Percentiles rank a stretch among this genome's conserved stretches.
Evolutionary conservation across 257 asterid genomes (phyloP).

Genomic region (Jacaranda copaia): DNA sequence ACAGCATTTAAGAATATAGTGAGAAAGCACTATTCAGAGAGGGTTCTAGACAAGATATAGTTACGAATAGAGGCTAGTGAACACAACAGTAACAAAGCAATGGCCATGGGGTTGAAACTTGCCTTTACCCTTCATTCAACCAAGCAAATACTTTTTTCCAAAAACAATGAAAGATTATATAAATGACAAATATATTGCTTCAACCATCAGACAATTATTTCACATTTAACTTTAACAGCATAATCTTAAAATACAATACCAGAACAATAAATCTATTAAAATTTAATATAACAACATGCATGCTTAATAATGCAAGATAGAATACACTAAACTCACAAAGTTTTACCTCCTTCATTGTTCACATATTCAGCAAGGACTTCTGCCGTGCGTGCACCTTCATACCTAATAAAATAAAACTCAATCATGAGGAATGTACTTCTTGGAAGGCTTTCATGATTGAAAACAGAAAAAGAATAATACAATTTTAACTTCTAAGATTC

Average conservation of each 20-base stretch:
- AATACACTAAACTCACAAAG: constrained; percentile 14
- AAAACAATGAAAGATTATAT: background rate
- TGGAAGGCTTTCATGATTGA: background rate
- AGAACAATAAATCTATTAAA: background rate
- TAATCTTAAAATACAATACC: background rate
- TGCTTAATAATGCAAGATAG: background rate
- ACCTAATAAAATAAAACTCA: constrained; percentile 49
- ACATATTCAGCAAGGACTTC: constrained; percentile 77
- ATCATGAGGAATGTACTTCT: constrained; percentile 30
- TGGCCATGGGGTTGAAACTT: background rate
- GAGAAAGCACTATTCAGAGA: constrained; percentile 12
- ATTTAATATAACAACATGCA: background rate
- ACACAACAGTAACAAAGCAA: background rate
- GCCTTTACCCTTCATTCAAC: background rate
- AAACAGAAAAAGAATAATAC: background rate
- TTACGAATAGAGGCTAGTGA: constrained; percentile 2
- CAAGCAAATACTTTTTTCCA: background rate
- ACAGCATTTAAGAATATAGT: background rate
- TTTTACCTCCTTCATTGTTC: constrained; percentile 77
- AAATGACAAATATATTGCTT: background rate
- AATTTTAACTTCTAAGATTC: background rate
- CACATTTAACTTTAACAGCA: constrained; percentile 5
- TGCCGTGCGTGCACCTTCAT: constrained; percentile 70
- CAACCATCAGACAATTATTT: constrained; percentile 3
- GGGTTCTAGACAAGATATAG: background rate